Percentiles rank a stretch among this genome's conserved stretches.
phyloP scores from a whole-genome alignment of 176 grass and related monocot genomes.

The Puya raimondii region DNA sequence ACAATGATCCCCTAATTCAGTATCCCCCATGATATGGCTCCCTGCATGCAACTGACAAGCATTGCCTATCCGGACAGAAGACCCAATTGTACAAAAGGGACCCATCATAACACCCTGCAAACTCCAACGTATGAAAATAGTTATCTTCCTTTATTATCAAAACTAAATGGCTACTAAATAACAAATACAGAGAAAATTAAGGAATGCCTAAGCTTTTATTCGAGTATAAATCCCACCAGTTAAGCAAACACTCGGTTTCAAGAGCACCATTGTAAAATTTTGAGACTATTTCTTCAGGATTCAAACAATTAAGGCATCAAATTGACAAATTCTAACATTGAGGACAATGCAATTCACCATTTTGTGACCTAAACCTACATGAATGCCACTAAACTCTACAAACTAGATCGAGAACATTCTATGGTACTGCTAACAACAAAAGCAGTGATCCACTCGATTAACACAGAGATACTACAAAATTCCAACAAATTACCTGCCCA shows the following conservation, averaged over 20 bases:
- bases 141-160: background rate
- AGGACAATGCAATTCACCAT: background rate
- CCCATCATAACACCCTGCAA: constrained; percentile 58
- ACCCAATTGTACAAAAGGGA: constrained; percentile 66
- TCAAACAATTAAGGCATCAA: background rate
- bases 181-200: background rate
- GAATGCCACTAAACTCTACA: background rate
- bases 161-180: background rate
- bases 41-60: constrained; percentile 58
- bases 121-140: constrained; percentile 10
- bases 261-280: no score
- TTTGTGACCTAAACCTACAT: no score
- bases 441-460: background rate
- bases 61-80: constrained; percentile 57
- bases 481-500: constrained; percentile 46
- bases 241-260: no score
- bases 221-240: background rate
- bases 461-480: background rate
- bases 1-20: constrained; percentile 59
- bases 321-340: background rate
- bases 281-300: no score
- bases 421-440: background rate
- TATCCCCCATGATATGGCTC: constrained; percentile 58
- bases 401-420: background rate
- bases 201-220: background rate